Evolutionary conservation across 108 stramenopile genomes (phyloP), one percentile per base, ranked within the genome.

Genomic region (Nitzschia palea): DNA sequence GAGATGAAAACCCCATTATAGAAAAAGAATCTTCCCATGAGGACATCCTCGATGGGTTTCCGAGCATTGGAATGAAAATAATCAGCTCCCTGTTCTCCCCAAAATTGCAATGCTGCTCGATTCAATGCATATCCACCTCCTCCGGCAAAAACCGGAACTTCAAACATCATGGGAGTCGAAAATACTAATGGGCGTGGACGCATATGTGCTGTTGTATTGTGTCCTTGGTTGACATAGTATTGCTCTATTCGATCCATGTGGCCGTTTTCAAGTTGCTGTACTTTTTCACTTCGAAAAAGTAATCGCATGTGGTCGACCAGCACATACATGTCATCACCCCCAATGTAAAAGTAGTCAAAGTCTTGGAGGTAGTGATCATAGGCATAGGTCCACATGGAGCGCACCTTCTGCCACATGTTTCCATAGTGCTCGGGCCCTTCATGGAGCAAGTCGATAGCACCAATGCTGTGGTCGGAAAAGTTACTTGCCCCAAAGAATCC

Each of bases 381-480:
- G n/a, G 89, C 67, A 69, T 88, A 93, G 25, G 70, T 52, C 96
- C 92, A 96, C 42, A 93, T 94, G 47, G 67, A 37, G 27, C 89
- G 69, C 10, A 32, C 15, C 52, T 96, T 96, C 85, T 96, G 93
- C 95, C 95, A 96, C 86, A 96, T 95, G 64, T 94, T 95, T 0
- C 58, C 34, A 59, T 92, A 96, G 23, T 51, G 65, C 59, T 95
- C 96, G 20, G 53, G 44, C 3, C 95, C 95, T 29, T 86, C 67
- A 58, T 89, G 91, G 12, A 65, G 64, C 14, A 94, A 59, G 44
- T 82, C 43, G 10, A 95, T 70, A 2, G 86, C 58, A 28, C 79
- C 82, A 9, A 85, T 31, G 0, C 37, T 8, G 17, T 71, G 71
- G 44, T 87, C 80, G 4, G 89, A 86, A 57, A 73, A 65, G 22